Base-by-base conservation (phyloP, 768 basidiomycete genomes). In the Nevesoporus exiguus region DNA sequence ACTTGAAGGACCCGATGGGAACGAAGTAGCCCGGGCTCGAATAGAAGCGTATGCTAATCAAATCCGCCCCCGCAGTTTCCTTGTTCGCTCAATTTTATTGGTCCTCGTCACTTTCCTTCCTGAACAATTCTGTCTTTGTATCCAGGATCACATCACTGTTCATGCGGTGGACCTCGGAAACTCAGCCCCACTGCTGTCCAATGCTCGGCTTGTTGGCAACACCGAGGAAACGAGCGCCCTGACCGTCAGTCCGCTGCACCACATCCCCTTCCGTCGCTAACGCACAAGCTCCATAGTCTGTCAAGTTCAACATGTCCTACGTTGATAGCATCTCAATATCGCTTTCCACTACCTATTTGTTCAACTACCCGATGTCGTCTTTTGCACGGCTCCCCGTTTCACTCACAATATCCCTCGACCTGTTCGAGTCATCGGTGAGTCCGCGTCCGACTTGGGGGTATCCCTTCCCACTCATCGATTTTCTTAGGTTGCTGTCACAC, bases 321-420 rank as follows among this genome's bases (percentile, higher is more conserved):
- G 78, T 79, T 7, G 97, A 98, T 69, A 83, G 84, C 8, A 62
- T 93, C 39, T 91, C 93, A 3, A 74, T 98, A 58, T 95, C 85
- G 24, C 79, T 85, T 53, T 98, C 82, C 56, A 96, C 82, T 24
- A 92, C 83, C 52, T 91, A 84, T 70, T 81, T 86, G 52, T 93
- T 83, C 77, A 93, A 85, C 73, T 97, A 88, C 71, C 93, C 83
- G 55, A 89, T 80, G 80, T 76, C 78, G 29, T 93, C 82, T 36
- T 92, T 93, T 64, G 90, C 90, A 4, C 84, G 88, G 30, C 77
- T 93, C 34, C 91, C 91, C 6, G 83, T 92, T 48, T 89, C 87
- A 19, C 74, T 94, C 43, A 88, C 88, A 0, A 84, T 93, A 43
- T 86, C 87, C 0, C 76, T 92, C 42, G 86, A 87, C 14, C 74